phyloP scores from a whole-genome alignment of 2,329 filamentous ascomycete species.

The Ambrosiella cleistominuta region DNA sequence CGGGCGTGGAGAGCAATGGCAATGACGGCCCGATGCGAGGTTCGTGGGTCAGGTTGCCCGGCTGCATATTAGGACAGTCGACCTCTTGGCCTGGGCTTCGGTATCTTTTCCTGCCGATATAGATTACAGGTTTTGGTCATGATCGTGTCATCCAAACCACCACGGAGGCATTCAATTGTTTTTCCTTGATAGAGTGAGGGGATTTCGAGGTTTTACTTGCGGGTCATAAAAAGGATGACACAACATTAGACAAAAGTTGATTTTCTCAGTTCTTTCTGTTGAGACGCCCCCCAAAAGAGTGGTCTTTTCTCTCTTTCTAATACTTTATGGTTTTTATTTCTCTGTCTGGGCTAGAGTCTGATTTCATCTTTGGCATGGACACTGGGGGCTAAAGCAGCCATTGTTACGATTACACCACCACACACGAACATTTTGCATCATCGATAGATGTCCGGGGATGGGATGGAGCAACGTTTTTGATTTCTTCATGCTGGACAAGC shows the following conservation, averaged over 20 bases:
- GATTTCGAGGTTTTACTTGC: constrained; percentile 20
- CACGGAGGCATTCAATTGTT: constrained; percentile 21
- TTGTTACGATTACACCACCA: not conserved
- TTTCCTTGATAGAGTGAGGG: constrained; percentile 23
- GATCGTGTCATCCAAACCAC: constrained; percentile 19
- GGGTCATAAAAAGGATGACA: constrained; percentile 14
- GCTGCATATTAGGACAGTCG: not conserved
- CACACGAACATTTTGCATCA: not conserved
- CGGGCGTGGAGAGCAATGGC: constrained; percentile 13
- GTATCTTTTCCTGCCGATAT: constrained; percentile 5
- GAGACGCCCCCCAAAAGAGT: constrained; percentile 5
- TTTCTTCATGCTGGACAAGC: too few species aligned
- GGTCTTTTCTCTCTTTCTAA: not conserved
- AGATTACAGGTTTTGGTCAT: constrained; percentile 13
- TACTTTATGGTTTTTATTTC: not conserved
- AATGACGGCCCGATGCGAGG: constrained; percentile 8
- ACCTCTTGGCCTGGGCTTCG: constrained; percentile 3
- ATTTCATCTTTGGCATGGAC: not conserved
- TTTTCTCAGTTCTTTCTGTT: constrained; percentile 33
- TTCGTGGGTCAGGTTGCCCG: constrained; percentile 4
- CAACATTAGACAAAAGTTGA: constrained; percentile 47
- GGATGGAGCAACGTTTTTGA: not conserved
- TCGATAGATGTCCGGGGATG: not conserved
- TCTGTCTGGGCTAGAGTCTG: not conserved
- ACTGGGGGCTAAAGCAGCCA: not conserved